These are phyloP conservation scores for Yamadazyma sp. DNA, from an alignment of 805 yeast genomes.

Conservation along the genomic window DNA sequence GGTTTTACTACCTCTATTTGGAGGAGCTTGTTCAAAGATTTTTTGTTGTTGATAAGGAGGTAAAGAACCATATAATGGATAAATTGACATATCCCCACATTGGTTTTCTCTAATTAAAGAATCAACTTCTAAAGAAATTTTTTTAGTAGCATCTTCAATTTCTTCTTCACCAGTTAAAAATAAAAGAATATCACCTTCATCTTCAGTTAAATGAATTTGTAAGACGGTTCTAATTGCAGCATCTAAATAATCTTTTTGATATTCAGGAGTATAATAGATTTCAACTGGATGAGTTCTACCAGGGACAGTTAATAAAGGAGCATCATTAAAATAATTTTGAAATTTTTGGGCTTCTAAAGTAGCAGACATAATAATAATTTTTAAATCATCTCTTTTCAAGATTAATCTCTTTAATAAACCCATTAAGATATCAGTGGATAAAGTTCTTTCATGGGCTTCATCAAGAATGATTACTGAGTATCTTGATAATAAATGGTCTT, in stretches of 20 bases:
- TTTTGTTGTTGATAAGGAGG: slow-evolving; percentile 95
- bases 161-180: slow-evolving; percentile 97
- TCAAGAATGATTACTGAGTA: slow-evolving; percentile 91
- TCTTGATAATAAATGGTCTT: slow-evolving; percentile 74
- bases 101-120: slow-evolving; percentile 83
- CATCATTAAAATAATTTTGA: slow-evolving; percentile 83
- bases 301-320: slow-evolving; percentile 94
- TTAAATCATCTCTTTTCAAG: slow-evolving; percentile 77
- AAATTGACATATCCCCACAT: slow-evolving; percentile 85
- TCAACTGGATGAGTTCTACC: slow-evolving; percentile 98
- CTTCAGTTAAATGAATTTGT: slow-evolving; percentile 96
- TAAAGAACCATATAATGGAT: slow-evolving; percentile 92
- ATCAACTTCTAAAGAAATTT: slow-evolving; percentile 83
- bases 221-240: slow-evolving; percentile 93
- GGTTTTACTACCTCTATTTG: slow-evolving; percentile 77
- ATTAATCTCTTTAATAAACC: slow-evolving; percentile 86
- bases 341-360: slow-evolving; percentile 96
- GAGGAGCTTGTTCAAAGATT: slow-evolving; percentile 89
- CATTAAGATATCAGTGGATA: slow-evolving; percentile 95
- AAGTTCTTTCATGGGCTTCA: slow-evolving; percentile 97
- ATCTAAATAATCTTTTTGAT: slow-evolving; percentile 90
- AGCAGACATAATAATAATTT: slow-evolving; percentile 95
- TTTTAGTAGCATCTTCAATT: slow-evolving; percentile 94
- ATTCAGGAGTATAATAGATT: slow-evolving; percentile 94
- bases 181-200: slow-evolving; percentile 82